Evolutionary conservation across 345 rosid genomes (phyloP).

Genomic region (Gossypium turneri): DNA sequence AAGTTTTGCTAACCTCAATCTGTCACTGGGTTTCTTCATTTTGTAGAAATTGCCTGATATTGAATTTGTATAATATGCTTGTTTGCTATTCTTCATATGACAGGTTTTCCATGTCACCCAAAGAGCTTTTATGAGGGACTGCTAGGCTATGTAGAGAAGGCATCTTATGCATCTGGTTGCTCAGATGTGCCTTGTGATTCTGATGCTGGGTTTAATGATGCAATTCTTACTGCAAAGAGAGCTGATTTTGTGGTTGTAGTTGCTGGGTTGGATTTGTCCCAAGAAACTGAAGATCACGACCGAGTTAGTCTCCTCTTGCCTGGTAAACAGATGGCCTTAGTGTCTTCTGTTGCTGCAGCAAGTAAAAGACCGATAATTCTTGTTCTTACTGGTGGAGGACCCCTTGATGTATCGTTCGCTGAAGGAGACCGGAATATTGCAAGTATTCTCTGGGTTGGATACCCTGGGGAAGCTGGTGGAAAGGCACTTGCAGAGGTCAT

Average conservation of each 20-base stretch:
- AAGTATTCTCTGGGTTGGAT: constrained; percentile 86
- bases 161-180: constrained; percentile 62
- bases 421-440: constrained; percentile 49
- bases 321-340: constrained; percentile 69
- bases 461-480: constrained; percentile 92
- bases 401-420: constrained; percentile 80
- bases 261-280: constrained; percentile 77
- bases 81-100: not conserved
- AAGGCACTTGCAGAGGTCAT: constrained; percentile 75
- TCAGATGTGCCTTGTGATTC: constrained; percentile 55
- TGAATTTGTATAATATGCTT: not conserved
- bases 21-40: constrained; percentile 2
- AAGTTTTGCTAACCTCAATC: not conserved
- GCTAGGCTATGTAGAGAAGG: constrained; percentile 37
- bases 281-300: constrained; percentile 86
- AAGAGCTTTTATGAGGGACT: constrained; percentile 58
- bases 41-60: constrained; percentile 5
- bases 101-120: constrained; percentile 72
- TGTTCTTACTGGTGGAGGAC: constrained; percentile 93
- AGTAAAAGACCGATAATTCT: constrained; percentile 72
- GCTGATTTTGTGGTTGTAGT: constrained; percentile 66
- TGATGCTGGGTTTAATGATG: constrained; percentile 47
- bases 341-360: constrained; percentile 54
- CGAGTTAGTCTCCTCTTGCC: constrained; percentile 82
- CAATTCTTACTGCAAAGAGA: constrained; percentile 45